Percentiles rank a stretch among this genome's conserved stretches.
phyloP scores from a whole-genome alignment of 148 eudicot genomes.

The Rhododendron griersonianum region DNA sequence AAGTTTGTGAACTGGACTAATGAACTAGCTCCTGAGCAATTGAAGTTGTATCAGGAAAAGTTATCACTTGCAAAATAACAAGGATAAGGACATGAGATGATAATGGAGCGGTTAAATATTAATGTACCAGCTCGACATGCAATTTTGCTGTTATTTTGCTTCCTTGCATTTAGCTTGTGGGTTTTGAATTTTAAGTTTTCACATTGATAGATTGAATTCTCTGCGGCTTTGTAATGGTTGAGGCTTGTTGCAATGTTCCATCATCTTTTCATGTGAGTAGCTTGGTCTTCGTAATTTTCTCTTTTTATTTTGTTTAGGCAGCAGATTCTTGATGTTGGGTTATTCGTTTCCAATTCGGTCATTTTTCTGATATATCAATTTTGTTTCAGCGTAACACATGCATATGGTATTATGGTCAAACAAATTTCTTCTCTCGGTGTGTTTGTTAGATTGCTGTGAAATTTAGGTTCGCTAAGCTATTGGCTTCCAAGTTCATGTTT shows the following conservation, averaged over 20 bases:
- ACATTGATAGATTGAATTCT: not conserved
- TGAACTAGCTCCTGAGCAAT: constrained; percentile 14
- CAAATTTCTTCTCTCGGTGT: not conserved
- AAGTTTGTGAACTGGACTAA: not conserved
- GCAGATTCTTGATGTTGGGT: not conserved
- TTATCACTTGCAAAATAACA: not conserved
- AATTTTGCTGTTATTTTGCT: not conserved
- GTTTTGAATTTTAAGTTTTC: not conserved
- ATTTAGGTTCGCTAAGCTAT: not conserved
- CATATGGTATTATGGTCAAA: not conserved
- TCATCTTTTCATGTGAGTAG: not conserved
- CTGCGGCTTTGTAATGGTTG: not conserved
- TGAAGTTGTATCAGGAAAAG: constrained; percentile 15
- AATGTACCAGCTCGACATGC: not conserved
- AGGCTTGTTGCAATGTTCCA: not conserved
- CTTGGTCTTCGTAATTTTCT: not conserved
- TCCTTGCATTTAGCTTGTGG: not conserved
- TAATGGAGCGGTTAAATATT: not conserved
- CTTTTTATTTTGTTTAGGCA: not conserved
- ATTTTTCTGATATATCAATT: not conserved
- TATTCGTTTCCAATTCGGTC: not conserved
- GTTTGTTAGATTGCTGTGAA: not conserved
- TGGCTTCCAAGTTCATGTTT: not conserved
- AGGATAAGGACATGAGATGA: not conserved
- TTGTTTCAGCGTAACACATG: not conserved